phyloP scores from a whole-genome alignment of 2,329 filamentous ascomycete species.

The Pseudomassariella vexata region DNA sequence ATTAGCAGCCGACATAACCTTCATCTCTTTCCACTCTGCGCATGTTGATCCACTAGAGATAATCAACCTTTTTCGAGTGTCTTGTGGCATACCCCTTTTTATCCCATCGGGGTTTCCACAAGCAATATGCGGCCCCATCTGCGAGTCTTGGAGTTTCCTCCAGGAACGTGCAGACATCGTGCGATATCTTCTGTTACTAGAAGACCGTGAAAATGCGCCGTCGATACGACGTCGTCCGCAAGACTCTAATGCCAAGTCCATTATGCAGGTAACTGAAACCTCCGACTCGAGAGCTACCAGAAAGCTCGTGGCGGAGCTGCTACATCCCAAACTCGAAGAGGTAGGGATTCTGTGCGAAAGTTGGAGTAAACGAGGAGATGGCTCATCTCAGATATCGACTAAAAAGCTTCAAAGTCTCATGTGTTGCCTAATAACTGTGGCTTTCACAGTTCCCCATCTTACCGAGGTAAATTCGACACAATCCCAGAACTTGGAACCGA shows the following conservation, averaged over 20 bases:
- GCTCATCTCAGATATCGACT: slow-evolving; percentile 41
- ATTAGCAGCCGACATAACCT: slow-evolving; percentile 55
- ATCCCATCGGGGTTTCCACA: slow-evolving; percentile 23
- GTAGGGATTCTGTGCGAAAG: slow-evolving; percentile 38
- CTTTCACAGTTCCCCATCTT: slow-evolving; percentile 42
- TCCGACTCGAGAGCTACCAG: slow-evolving; percentile 36
- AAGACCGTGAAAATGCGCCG: slow-evolving; percentile 24
- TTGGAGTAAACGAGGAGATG: slow-evolving; percentile 41
- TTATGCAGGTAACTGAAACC: slow-evolving; percentile 24
- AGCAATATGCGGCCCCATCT: slow-evolving; percentile 41
- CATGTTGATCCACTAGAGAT: slow-evolving; percentile 63
- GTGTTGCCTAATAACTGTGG: slow-evolving; percentile 38
- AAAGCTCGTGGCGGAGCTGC: slow-evolving; percentile 47
- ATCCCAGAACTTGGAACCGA: slow-evolving; percentile 41
- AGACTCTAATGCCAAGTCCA: slow-evolving; percentile 1
- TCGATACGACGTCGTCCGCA: too few species aligned
- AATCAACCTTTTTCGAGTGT: slow-evolving; percentile 62
- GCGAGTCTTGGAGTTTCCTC: slow-evolving; percentile 41
- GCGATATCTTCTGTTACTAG: slow-evolving; percentile 51
- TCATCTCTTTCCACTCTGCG: slow-evolving; percentile 57
- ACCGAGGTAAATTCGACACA: slow-evolving; percentile 39
- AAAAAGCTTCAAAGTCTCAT: slow-evolving; percentile 49
- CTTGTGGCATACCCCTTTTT: slow-evolving; percentile 49
- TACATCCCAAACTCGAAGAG: slow-evolving; percentile 47
- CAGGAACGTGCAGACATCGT: slow-evolving; percentile 37